Conservation (phyloP, 257 asterid genomes). For the Verbascum thapsus region DNA sequence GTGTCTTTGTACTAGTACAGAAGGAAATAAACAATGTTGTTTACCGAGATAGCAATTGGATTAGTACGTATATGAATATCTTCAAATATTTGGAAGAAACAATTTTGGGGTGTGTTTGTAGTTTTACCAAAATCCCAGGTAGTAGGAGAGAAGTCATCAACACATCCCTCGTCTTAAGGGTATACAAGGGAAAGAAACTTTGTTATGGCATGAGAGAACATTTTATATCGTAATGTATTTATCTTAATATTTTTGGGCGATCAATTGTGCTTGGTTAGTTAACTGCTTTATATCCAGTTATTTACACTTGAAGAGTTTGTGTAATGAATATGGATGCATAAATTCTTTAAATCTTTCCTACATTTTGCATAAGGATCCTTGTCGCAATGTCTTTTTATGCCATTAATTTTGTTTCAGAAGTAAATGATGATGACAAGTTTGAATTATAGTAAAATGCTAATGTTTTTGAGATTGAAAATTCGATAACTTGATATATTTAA, state of each 20-base stretch:
- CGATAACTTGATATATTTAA: conserved; percentile 7
- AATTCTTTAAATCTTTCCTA: conserved; percentile 12
- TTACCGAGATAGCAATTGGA: too few species aligned
- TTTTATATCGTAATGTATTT: background rate
- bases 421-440: conserved; percentile 3
- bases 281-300: background rate
- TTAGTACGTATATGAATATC: too few species aligned
- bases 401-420: background rate
- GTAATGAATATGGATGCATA: background rate
- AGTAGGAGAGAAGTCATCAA: background rate
- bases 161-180: background rate
- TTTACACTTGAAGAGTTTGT: background rate
- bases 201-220: conserved; percentile 1
- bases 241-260: too few species aligned
- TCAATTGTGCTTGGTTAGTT: too few species aligned
- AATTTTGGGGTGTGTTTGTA: conserved; percentile 2
- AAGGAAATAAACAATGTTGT: too few species aligned
- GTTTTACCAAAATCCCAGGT: background rate
- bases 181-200: background rate
- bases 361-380: background rate
- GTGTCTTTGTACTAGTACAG: too few species aligned
- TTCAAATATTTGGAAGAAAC: too few species aligned
- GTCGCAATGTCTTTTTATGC: conserved; percentile 11
- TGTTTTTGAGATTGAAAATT: conserved; percentile 10
- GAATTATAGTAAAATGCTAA: background rate